Evolutionary conservation across 305 asterid species (phyloP), one percentile per base, ranked within the genome.

Genomic region (Fraxinus albicans): DNA sequence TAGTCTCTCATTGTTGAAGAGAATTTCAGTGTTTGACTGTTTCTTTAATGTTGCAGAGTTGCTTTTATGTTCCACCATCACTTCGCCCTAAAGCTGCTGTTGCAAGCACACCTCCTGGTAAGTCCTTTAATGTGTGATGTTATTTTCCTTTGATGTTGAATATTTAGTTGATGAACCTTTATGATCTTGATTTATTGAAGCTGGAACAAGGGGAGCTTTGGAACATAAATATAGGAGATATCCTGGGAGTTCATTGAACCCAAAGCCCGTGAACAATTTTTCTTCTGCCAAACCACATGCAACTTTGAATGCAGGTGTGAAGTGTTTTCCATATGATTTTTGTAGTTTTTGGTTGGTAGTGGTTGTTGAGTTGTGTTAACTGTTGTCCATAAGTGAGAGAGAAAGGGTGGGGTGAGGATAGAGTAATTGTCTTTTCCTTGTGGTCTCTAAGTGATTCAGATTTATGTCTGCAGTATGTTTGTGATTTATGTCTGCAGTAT

Each of bases 101-200:
- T 79, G 83, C 92, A 44, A 92, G 94, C 86, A 94, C 98, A 34
- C 97, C 98, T 73, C 93, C 99, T 82, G 98, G 99, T 96, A 84
- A 85, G 97, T 87, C 63, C 58, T 73, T 81, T 76, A 65, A 77
- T 31, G 42, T 60, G 23, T 27, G 73, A 19, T 76, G 8, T 21
- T 72, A n/a, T 7, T 73, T 73, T 17, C 50, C 6, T 50, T 42
- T 25, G 42, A 72, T 78, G 44, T 35, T 70, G 23, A 53, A 25
- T 8, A 47, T 33, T 25, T 75, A 33, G 77, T 70, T 21, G 79
- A 38, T 42, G 12, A 65, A 21, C 23, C n/a, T 47, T 79, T 65
- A 79, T 19, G 23, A 19, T 21, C 50, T 84, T 55, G 63, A 21
- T 2, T 77, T 86, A 8, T 76, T 88, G 82, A 92, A 95, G 98